Percentiles rank a stretch among this genome's conserved stretches.
Evolutionary conservation across 805 yeast genomes (phyloP).

Genomic region (Candida parachauliodes): DNA sequence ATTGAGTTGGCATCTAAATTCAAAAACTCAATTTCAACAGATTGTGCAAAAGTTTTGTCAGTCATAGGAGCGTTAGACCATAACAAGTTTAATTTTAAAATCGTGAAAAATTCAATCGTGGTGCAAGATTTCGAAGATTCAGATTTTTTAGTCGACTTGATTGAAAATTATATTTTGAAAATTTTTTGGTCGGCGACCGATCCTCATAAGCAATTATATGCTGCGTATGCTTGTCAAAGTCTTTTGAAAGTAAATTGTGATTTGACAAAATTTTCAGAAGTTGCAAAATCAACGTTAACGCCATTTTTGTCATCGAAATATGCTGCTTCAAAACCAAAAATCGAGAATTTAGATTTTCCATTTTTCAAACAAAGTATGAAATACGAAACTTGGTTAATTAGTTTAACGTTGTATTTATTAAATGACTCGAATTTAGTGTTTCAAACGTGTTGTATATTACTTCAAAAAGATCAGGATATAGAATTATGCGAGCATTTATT

Average conservation of each 20-base stretch:
- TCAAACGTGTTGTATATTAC: conserved; percentile 58
- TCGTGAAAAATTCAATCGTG: conserved; percentile 42
- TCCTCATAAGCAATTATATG: conserved; percentile 76
- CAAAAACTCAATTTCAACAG: conserved; percentile 48
- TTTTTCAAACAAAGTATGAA: conserved; percentile 53
- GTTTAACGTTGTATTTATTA: conserved; percentile 64
- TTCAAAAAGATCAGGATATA: conserved; percentile 62
- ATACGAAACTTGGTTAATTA: conserved; percentile 69
- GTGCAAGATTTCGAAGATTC: conserved; percentile 71
- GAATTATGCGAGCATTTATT: conserved; percentile 66
- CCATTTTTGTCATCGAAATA: conserved; percentile 77
- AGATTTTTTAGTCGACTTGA: conserved; percentile 58
- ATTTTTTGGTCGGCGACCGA: conserved; percentile 88
- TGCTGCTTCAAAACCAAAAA: conserved; percentile 51
- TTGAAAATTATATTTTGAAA: conserved; percentile 71
- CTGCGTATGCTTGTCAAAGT: conserved; percentile 89
- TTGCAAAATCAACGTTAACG: conserved; percentile 66
- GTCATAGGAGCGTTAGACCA: conserved; percentile 74
- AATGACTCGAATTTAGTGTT: conserved; percentile 48
- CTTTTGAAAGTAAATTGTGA: conserved; percentile 60
- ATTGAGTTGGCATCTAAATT: conserved; percentile 57
- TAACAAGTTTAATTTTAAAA: conserved; percentile 46
- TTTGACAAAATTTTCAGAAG: conserved; percentile 49
- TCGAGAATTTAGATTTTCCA: conserved; percentile 56
- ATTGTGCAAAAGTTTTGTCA: conserved; percentile 69